Base-by-base conservation (phyloP, 441 rosid genomes). In the Populus hybrid region DNA sequence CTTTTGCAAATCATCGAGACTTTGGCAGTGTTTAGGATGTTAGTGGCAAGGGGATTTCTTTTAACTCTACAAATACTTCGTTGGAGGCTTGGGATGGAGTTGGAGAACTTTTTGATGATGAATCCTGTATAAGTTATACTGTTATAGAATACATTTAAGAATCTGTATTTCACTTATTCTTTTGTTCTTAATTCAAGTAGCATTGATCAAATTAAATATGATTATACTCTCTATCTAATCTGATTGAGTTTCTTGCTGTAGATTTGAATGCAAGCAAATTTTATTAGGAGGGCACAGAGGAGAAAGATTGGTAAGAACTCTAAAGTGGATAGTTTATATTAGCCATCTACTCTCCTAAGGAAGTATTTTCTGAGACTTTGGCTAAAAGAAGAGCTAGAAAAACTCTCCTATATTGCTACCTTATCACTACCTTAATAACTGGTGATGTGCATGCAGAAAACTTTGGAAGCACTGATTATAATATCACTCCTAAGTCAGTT, bases 221-320 rank as follows among this genome's bases (percentile, higher is more conserved):
- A 23, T 10, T 8, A n/a, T 1, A 23, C 5, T 30, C 30, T 10
- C 4, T 1, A 21, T 75, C 16, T 34, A 10, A 24, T 32, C 63
- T 61, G 24, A 9, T 73, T 64, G 18, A n/a, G 32, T 54, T 32
- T 67, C 14, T 46, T 61, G 34, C n/a, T 26, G 57, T 77, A 73
- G 84, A 32, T 32, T 85, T n/a, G 88, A 57, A 9, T 82, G 81
- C 79, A 77, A 84, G 70, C 79, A 82, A 77, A 85, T 87, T 40
- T 68, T 81, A 73, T 69, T 77, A 35, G 87, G 85, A 77, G 85
- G 88, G 21, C 86, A 73, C 21, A 84, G 83, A 46, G 82, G 87
- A 59, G 82, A 84, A 73, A 85, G 82, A 64, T 18, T 84, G 90
- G 87, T 79, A 76, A 78, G 76, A 70, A 59, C n/a, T 32, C 42